Conservation (phyloP, 75 land plant species). For the Selaginella tamariscina region DNA sequence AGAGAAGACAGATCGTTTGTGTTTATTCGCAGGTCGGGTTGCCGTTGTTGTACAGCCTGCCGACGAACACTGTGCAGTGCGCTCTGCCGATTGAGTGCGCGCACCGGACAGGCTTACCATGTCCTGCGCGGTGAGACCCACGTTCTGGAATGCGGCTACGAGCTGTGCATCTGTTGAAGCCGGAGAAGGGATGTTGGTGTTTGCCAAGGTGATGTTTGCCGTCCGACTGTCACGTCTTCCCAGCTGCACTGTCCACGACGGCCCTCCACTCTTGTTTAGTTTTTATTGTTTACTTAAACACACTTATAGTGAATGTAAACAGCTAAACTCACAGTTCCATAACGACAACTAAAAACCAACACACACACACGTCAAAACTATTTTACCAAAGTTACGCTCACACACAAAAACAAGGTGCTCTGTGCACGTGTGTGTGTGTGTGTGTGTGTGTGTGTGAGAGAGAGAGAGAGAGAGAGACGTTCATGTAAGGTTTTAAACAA, state of each 20-base stretch:
- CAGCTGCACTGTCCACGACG: constrained; percentile 41
- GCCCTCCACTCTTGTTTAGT: constrained; percentile 83
- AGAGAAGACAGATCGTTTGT: constrained; percentile 8
- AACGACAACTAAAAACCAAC: no score
- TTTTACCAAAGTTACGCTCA: no score
- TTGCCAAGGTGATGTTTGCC: constrained; percentile 44
- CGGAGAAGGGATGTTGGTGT: constrained; percentile 46
- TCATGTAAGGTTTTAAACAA: no score
- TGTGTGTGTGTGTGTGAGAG: background rate
- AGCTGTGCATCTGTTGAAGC: constrained; percentile 13
- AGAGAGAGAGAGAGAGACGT: background rate
- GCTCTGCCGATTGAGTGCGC: constrained; percentile 62
- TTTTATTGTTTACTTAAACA: no score
- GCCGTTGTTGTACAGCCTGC: constrained; percentile 47
- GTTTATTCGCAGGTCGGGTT: constrained; percentile 10
- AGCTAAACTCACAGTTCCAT: no score
- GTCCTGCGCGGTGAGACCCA: constrained; percentile 33
- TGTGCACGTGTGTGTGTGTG: no score
- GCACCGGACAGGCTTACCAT: constrained; percentile 60
- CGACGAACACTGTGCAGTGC: constrained; percentile 58
- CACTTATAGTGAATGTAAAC: background rate
- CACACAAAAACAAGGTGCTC: no score
- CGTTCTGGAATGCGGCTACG: constrained; percentile 13
- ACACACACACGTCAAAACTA: no score
- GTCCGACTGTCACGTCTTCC: constrained; percentile 58